Conservation (phyloP, 129 eudicot species). For the Flaveria robusta region DNA sequence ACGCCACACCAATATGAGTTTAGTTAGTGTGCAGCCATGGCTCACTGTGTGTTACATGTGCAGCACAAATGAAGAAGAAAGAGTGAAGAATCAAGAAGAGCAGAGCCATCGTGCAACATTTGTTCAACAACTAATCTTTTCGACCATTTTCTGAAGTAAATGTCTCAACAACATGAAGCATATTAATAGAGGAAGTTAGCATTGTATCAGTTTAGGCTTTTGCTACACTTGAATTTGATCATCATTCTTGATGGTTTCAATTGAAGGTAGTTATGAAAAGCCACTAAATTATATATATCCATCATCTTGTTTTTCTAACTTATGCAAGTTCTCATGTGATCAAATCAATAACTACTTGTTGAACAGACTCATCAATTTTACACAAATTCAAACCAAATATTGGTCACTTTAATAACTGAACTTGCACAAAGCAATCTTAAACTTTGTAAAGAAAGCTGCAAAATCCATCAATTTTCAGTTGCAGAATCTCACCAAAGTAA, state of each 20-base stretch:
- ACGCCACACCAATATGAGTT: not conserved
- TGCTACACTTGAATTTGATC: slow-evolving; percentile 16
- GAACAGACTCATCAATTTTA: not conserved
- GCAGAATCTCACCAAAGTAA: too few relatives aligned
- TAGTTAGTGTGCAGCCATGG: not conserved
- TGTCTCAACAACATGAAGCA: slow-evolving; percentile 11
- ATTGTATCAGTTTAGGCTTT: slow-evolving; percentile 29
- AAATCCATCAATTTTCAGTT: too few relatives aligned
- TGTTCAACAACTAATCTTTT: slow-evolving; percentile 52
- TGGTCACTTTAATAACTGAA: not conserved
- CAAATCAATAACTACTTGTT: slow-evolving; percentile 6
- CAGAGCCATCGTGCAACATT: slow-evolving; percentile 51
- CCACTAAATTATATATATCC: slow-evolving; percentile 23
- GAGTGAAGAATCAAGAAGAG: slow-evolving; percentile 49
- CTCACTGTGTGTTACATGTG: slow-evolving; percentile 25
- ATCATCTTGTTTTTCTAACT: slow-evolving; percentile 23
- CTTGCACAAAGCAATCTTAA: too few relatives aligned
- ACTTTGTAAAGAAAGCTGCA: too few relatives aligned
- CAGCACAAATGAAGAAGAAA: slow-evolving; percentile 35
- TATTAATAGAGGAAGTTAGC: slow-evolving; percentile 28
- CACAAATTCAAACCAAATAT: not conserved
- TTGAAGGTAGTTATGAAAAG: not conserved
- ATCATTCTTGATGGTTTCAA: slow-evolving; percentile 28
- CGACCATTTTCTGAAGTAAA: slow-evolving; percentile 53
- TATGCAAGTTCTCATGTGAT: slow-evolving; percentile 19